Evolutionary conservation across 305 asterid species (phyloP).

Genomic region (Fraxinus velutina): DNA sequence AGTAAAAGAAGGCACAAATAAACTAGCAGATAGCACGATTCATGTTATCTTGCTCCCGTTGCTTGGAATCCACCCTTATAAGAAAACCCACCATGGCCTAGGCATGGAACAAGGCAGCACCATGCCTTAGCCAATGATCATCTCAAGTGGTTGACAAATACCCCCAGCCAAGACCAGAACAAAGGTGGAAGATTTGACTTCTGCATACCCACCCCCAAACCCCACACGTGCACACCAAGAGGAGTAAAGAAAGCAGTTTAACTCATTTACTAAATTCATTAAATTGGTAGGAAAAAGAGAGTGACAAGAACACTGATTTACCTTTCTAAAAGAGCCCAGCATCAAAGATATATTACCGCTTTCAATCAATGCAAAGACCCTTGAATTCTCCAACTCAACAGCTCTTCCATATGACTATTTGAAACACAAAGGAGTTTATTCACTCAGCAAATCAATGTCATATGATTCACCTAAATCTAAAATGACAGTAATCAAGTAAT

Average conservation of each 20-base stretch:
- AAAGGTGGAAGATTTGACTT: neutral
- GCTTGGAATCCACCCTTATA: neutral
- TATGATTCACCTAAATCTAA: conserved; percentile 10
- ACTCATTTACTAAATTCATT: neutral
- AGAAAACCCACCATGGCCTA: neutral
- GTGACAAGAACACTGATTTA: conserved; percentile 28
- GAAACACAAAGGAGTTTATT: conserved; percentile 26
- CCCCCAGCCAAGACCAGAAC: neutral
- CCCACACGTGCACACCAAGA: neutral
- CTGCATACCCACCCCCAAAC: neutral
- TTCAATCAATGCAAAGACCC: conserved; percentile 81
- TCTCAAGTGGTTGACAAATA: neutral
- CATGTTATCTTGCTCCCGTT: neutral
- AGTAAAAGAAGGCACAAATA: neutral
- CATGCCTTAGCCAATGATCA: neutral
- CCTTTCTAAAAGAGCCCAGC: conserved; percentile 85
- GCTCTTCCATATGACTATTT: conserved; percentile 90
- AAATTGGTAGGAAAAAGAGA: conserved; percentile 8
- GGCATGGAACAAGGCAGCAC: neutral
- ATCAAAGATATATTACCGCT: conserved; percentile 85
- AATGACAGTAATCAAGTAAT: neutral
- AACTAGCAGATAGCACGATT: neutral
- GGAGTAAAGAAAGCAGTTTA: neutral
- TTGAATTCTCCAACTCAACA: conserved; percentile 76
- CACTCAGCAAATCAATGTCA: conserved; percentile 8